Base-by-base conservation (phyloP, 129 eudicot genomes). In the Rutidosis leptorrhynchoides region DNA sequence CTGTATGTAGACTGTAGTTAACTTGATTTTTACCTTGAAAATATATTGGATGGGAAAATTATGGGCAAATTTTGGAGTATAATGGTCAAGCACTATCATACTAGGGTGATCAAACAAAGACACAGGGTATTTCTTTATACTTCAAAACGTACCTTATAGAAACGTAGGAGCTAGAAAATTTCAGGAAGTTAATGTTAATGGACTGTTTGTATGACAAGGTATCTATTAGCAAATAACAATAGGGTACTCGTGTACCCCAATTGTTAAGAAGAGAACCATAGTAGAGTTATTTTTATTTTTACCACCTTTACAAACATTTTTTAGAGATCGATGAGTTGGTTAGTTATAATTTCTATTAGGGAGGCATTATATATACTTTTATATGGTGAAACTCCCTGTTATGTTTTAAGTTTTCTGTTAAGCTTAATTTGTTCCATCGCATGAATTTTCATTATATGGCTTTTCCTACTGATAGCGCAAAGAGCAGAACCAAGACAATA, bases 391-490 rank as follows among this genome's bases (percentile, higher is more conserved):
- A 16, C 46, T 40, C n/a, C 6, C 1, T 37, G 1, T 40, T 40
- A 69, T 57, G 72, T 43, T 59, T 65, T 21, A 29, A 64, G 10
- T 33, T 42, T 64, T 5, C 42, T 25, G 7, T 54, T 64, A 69
- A 28, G 40, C 16, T 29, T 48, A 37, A 6, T 22, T 61, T n/a
- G 40, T 55, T 70, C 45, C 58, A 19, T 70, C 7, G 22, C 25
- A 26, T 42, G 7, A 16, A 21, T 29, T 49, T 52, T 58, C 32
- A n/a, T 55, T 29, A 60, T 29, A 60, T 45, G 62, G 24, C 49
- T 76, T 58, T 71, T 15, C 84, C 94, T 57, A 58, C 79, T 4
- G 63, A 51, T 14, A 67, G 15, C 49, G 58, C 69, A 29, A 33
- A 65, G 46, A 69, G 63, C 16, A 27, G 5, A 58, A 73, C 70